Conservation (phyloP, 306 rosid genomes). For the Datisca glomerata region DNA sequence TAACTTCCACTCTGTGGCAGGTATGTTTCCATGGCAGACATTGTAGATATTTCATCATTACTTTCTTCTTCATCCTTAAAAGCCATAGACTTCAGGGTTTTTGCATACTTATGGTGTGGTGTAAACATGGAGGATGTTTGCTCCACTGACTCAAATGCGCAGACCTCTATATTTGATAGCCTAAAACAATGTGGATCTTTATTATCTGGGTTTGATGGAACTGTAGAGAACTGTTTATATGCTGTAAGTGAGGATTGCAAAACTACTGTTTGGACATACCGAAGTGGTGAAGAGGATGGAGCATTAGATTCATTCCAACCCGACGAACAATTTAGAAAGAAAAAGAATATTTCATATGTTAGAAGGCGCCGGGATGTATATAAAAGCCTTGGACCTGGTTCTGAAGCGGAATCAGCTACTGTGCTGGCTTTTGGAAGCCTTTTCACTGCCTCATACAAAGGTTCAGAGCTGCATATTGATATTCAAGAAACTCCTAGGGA, state of each 20-base stretch:
- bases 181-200: conserved; percentile 58
- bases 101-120: conserved; percentile 61
- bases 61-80: conserved; percentile 43
- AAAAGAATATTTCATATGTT: conserved; percentile 53
- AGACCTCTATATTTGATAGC: conserved; percentile 20
- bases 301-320: conserved; percentile 72
- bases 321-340: conserved; percentile 56
- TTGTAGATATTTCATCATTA: conserved; percentile 52
- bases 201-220: conserved; percentile 40
- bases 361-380: conserved; percentile 50
- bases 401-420: conserved; percentile 51
- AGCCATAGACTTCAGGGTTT: conserved; percentile 62
- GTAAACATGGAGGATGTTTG: conserved; percentile 44
- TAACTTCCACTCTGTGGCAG: too few species aligned
- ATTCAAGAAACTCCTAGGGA: conserved; percentile 47
- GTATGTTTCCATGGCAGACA: conserved; percentile 67
- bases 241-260: conserved; percentile 67
- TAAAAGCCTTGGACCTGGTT: conserved; percentile 60
- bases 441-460: conserved; percentile 67
- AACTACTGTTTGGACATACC: conserved; percentile 81
- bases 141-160: conserved; percentile 20
- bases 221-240: conserved; percentile 42
- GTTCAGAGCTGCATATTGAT: conserved; percentile 52
- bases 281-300: conserved; percentile 44
- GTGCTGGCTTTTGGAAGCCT: conserved; percentile 88